A percentile compares a stretch with the other conserved stretches of the same genome.
These are phyloP conservation scores for Aspergillus persii DNA, from an alignment of 2,329 filamentous ascomycete species.

Conservation along the genomic window DNA sequence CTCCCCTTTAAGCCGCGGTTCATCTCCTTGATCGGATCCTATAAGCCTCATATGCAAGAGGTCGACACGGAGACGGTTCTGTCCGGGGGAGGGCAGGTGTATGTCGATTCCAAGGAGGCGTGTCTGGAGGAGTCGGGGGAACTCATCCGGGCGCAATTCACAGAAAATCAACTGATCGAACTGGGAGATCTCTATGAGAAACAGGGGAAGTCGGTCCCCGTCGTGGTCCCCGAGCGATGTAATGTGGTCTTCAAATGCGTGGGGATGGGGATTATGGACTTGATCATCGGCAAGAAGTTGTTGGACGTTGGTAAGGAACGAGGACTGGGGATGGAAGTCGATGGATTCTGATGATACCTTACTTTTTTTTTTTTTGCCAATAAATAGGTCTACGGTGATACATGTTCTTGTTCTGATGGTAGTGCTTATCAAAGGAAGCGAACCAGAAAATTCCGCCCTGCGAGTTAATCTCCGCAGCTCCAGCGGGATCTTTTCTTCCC, in stretches of 20 bases:
- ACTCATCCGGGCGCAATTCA: constrained; percentile 41
- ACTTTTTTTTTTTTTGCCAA: background rate
- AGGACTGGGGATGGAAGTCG: constrained; percentile 34
- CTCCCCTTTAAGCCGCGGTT: constrained; percentile 41
- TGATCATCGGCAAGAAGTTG: constrained; percentile 45
- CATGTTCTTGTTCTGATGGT: background rate
- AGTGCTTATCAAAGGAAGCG: constrained; percentile 2
- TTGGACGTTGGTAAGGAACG: constrained; percentile 35
- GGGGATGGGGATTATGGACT: constrained; percentile 52
- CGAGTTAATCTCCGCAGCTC: background rate
- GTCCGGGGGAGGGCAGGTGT: constrained; percentile 62
- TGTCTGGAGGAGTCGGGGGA: constrained; percentile 49
- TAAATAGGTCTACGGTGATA: background rate
- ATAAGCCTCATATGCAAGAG: constrained; percentile 54
- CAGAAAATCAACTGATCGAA: constrained; percentile 40
- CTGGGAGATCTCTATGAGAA: constrained; percentile 39
- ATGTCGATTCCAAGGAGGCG: constrained; percentile 59
- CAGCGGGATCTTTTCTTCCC: background rate
- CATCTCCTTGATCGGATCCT: constrained; percentile 54
- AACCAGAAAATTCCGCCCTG: background rate
- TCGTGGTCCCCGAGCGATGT: constrained; percentile 29
- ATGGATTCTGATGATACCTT: constrained; percentile 39
- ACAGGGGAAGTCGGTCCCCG: constrained; percentile 12
- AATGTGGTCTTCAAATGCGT: constrained; percentile 53
- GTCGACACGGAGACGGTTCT: constrained; percentile 46